Percentiles rank a stretch among this genome's conserved stretches.
phyloP scores from a whole-genome alignment of 129 eudicot genomes.

The Oenanthe sinensis region DNA sequence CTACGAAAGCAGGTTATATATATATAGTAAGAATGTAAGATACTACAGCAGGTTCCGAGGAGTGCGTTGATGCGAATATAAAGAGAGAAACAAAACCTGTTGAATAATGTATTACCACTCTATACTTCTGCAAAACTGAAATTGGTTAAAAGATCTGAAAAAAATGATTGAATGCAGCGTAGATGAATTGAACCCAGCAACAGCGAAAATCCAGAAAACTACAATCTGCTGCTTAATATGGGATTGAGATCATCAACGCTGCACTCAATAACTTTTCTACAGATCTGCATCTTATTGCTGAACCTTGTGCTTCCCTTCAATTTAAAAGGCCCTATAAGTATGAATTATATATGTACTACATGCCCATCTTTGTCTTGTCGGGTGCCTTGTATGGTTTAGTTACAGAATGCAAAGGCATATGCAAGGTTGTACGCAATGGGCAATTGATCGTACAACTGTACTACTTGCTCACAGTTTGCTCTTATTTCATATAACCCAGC shows the following conservation, averaged over 20 bases:
- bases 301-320: neutral
- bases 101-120: neutral
- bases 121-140: neutral
- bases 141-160: conserved; percentile 32
- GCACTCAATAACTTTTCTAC: conserved; percentile 88
- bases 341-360: neutral
- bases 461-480: neutral
- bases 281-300: conserved; percentile 30
- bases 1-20: neutral
- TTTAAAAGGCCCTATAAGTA: too few relatives aligned
- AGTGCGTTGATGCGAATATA: too few relatives aligned
- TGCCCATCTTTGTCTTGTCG: neutral
- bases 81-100: conserved; percentile 1
- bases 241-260: conserved; percentile 71
- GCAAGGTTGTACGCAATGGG: neutral
- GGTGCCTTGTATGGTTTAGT: neutral
- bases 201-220: neutral
- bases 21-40: too few relatives aligned
- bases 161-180: conserved; percentile 61
- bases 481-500: neutral
- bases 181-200: conserved; percentile 25
- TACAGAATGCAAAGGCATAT: neutral
- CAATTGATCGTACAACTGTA: neutral
- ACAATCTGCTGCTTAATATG: neutral
- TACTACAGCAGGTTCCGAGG: too few relatives aligned